These are phyloP conservation scores for Mucor velutinosus DNA, from an alignment of 371 early-diverging fungal species.

Conservation along the genomic window DNA sequence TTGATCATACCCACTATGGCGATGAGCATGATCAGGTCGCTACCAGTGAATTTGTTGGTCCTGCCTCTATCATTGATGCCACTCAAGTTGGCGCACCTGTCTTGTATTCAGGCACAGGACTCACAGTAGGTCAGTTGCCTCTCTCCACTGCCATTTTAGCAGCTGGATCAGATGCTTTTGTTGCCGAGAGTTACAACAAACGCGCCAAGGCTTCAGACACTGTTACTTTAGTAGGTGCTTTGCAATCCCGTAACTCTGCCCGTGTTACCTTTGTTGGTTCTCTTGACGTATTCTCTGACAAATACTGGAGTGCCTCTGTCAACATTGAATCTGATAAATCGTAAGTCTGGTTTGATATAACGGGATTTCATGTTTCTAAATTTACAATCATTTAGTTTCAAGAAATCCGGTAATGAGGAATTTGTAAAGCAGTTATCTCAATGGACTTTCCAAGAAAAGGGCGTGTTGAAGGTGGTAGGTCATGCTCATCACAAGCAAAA, in stretches of 20 bases:
- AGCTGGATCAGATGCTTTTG: conserved; percentile 65
- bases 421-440: conserved; percentile 75
- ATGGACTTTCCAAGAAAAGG: conserved; percentile 94
- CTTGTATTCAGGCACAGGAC: conserved; percentile 79
- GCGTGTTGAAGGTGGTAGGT: conserved; percentile 72
- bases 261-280: conserved; percentile 86
- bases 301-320: conserved; percentile 27
- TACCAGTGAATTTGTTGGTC: conserved; percentile 36
- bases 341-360: conserved; percentile 8
- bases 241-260: conserved; percentile 91
- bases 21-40: conserved; percentile 40
- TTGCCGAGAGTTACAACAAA: conserved; percentile 38
- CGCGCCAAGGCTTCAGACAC: conserved; percentile 24
- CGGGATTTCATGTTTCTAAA: neutral
- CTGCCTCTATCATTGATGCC: conserved; percentile 31
- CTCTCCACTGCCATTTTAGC: conserved; percentile 71
- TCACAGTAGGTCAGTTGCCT: conserved; percentile 57
- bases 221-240: conserved; percentile 70
- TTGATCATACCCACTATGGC: conserved; percentile 69
- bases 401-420: conserved; percentile 67
- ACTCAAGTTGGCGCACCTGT: conserved; percentile 53
- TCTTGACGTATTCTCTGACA: conserved; percentile 77
- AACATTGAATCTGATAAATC: conserved; percentile 28
- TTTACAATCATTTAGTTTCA: conserved; percentile 11
- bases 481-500: conserved; percentile 73